phyloP scores from a whole-genome alignment of 2,329 filamentous ascomycete species.

The Alternaria metachromatica region DNA sequence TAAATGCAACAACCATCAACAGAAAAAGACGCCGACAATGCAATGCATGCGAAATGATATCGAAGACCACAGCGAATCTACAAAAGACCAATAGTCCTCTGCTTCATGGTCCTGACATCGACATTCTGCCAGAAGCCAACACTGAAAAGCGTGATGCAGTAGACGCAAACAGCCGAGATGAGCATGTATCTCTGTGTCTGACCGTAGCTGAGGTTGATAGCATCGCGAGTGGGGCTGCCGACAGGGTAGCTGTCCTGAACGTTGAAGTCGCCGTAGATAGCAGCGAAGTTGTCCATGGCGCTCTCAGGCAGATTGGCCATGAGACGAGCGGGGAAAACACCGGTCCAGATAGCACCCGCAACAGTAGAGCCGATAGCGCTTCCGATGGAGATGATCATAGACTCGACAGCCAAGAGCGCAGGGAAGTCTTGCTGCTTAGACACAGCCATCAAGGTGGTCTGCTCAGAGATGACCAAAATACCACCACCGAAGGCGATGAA shows the following conservation, averaged over 20 bases:
- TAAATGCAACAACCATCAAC: neutral
- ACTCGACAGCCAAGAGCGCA: slow-evolving; percentile 55
- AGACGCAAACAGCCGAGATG: slow-evolving; percentile 42
- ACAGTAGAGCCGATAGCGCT: slow-evolving; percentile 57
- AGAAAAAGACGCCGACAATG: neutral
- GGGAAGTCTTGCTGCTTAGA: slow-evolving; percentile 44
- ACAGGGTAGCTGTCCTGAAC: slow-evolving; percentile 62
- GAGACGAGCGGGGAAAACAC: slow-evolving; percentile 62
- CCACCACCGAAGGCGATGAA: slow-evolving; percentile 46
- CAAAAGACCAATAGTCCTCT: slow-evolving; percentile 41
- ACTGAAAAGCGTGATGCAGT: slow-evolving; percentile 31
- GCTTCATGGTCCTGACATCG: slow-evolving; percentile 41
- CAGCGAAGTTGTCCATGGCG: slow-evolving; percentile 43
- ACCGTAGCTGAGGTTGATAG: slow-evolving; percentile 48
- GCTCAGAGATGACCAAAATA: slow-evolving; percentile 42
- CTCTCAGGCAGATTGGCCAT: slow-evolving; percentile 54
- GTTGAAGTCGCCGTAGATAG: slow-evolving; percentile 60
- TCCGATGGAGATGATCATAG: slow-evolving; percentile 66
- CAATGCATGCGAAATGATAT: neutral
- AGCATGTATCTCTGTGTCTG: slow-evolving; percentile 48
- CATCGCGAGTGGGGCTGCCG: slow-evolving; percentile 58
- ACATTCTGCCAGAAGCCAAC: slow-evolving; percentile 40
- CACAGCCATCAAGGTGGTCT: slow-evolving; percentile 44
- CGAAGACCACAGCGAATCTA: slow-evolving; percentile 10
- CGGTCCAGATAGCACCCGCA: slow-evolving; percentile 69